Evolutionary conservation across 768 basidiomycete species (phyloP), one percentile per base, ranked within the genome.

Genomic region (Auricularia cornea): DNA sequence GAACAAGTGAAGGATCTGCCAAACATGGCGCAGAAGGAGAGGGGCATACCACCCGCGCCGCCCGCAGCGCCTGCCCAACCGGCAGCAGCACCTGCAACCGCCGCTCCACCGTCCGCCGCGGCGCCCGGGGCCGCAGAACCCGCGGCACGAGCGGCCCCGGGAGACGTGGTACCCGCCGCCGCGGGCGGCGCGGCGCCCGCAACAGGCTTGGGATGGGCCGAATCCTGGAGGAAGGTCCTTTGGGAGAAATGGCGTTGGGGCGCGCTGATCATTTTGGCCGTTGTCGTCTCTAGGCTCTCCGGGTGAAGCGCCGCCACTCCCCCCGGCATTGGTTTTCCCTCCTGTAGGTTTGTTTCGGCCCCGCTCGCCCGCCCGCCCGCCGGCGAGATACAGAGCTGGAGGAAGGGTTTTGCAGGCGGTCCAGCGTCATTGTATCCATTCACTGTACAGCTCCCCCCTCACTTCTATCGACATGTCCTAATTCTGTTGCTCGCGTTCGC

Each of bases 231-330:
- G 59, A 80, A 83, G 64, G 73, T 91, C 33, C 70, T 92, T 11
- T 89, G 84, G 83, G 89, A 92, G 72, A 91, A 91, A 70, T 93
- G 90, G 90, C 79, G 89, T 65, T 88, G 89, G 84, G 91, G 90
- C 26, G 80, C 88, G 18, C 71, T 93, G 65, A 87, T 92, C 62
- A 88, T 85, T 5, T 73, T 93, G 56, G 90, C 90, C 0, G 85
- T 92, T 26, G 74, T 92, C 60, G 84, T 93, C 12, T 91, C 90
- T 33, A 81, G 88, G 66, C 79, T 92, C 66, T 88, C 89, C 20
- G 28, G 41, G 28, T 61, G 60, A 61, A 8, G 35, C 35, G 16
- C 6, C 54, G 30, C 54, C 54, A 26, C 4, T 20, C 44, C 44
- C 1, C 6, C 44, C 6, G 10, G 6, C 44, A 18, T 23, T 48